Evolutionary conservation across 768 basidiomycete genomes (phyloP), one percentile per base, ranked within the genome.

Genomic region (Collybia sordida): DNA sequence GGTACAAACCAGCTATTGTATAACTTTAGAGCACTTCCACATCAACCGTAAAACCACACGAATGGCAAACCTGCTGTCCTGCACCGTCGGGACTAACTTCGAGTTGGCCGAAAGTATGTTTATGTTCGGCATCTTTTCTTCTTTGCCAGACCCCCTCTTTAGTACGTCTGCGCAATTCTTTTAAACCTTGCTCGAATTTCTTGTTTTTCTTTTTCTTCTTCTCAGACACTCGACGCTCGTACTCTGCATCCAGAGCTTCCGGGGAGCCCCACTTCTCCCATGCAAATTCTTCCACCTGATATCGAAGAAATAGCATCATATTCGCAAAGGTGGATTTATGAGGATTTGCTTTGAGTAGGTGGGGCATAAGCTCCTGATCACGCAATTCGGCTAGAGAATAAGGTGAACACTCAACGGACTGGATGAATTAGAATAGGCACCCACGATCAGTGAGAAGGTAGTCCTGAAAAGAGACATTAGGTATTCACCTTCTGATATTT

Each of bases 181-280:
- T 81, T 49, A 99, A 69, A 37, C 91, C 83, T 58, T 95, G 85
- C 63, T 97, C 95, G 57, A 98, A 98, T 64, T 99, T 98, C 65
- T 85, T 92, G 58, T 90, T 90, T 74, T 59, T 62, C 50, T 55
- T 59, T 50, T 19, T 56, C 56, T 53, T 59, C 76, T 94, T 96
- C 61, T 90, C 91, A 18, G 74, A 77, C 45, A 79, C 15, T 24
- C 45, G 79, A 27, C 78, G 76, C 58, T 90, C 86, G 66, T 85
- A 98, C 63, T 98, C 96, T 5, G 77, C 79, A 60, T 98, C 96
- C 42, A 99, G 68, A 8, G 83, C 92, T 65, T 97, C 94, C 7
- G 91, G 79, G 1, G 93, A 90, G 0, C 93, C 95, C 97, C 97
- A 99, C 69, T 99, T 99, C 64, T 90, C 86, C 88, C 88, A 97